Percentiles rank a stretch among this genome's conserved stretches.
phyloP scores from a whole-genome alignment of 257 asterid species.

The Nicotiana knightiana region DNA sequence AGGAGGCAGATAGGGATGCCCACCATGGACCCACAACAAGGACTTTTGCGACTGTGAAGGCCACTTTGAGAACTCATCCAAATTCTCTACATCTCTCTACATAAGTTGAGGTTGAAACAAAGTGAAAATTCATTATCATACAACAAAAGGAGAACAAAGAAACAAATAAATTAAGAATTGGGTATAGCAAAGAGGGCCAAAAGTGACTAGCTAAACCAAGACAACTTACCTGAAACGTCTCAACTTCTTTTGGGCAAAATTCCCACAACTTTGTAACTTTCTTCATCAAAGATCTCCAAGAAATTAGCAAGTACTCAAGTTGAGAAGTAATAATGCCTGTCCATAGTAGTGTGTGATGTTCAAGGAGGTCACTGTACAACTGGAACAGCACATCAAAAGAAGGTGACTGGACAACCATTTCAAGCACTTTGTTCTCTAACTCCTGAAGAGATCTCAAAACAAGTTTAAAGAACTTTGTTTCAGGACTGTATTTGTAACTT shows the following conservation, averaged over 20 bases:
- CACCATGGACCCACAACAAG: conserved; percentile 85
- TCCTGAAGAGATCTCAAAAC: conserved; percentile 41
- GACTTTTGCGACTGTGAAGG: conserved; percentile 48
- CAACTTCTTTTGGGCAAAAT: conserved; percentile 50
- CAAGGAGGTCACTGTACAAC: conserved; percentile 54
- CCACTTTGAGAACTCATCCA: conserved; percentile 31
- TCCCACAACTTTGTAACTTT: conserved; percentile 35
- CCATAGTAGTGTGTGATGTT: conserved; percentile 76
- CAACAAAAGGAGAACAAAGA: neutral
- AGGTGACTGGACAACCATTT: conserved; percentile 43
- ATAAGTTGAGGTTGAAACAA: neutral
- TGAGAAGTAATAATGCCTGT: conserved; percentile 37
- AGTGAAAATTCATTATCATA: neutral
- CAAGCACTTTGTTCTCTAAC: conserved; percentile 63
- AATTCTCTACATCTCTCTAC: conserved; percentile 42
- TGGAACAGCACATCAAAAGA: conserved; percentile 50
- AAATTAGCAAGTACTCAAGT: conserved; percentile 41
- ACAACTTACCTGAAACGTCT: conserved; percentile 50
- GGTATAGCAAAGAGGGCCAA: neutral
- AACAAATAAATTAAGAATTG: neutral
- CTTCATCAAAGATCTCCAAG: conserved; percentile 58
- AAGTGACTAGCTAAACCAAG: conserved; percentile 13
- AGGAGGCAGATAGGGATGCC: conserved; percentile 74
- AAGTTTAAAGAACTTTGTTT: conserved; percentile 31
- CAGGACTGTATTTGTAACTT: conserved; percentile 8